phyloP scores from a whole-genome alignment of 1,139 yeast species.

The Zygosaccharomyces sapae region DNA sequence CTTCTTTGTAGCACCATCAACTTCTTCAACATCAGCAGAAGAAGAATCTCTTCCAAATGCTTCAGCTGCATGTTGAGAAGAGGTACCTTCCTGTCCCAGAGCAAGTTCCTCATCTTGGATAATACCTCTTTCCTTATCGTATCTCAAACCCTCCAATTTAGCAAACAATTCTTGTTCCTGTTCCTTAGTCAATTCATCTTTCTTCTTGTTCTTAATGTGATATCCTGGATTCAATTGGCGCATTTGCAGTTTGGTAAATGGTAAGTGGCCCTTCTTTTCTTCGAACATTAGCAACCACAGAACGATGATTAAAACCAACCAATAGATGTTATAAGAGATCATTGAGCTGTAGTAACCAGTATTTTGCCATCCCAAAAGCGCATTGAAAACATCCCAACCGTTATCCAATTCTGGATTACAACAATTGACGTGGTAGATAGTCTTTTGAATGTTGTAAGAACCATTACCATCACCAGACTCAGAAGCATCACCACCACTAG shows the following conservation, averaged over 20 bases:
- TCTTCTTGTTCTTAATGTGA: slow-evolving; percentile 63
- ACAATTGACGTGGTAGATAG: slow-evolving; percentile 93
- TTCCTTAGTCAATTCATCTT: slow-evolving; percentile 50
- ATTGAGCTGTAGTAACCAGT: slow-evolving; percentile 88
- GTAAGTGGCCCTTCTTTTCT: slow-evolving; percentile 65
- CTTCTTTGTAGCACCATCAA: background rate
- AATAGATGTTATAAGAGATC: slow-evolving; percentile 75
- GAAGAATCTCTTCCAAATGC: background rate
- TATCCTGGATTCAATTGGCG: slow-evolving; percentile 66
- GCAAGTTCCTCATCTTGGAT: slow-evolving; percentile 14
- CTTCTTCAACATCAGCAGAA: background rate
- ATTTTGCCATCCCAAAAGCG: slow-evolving; percentile 86
- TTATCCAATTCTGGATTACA: slow-evolving; percentile 85
- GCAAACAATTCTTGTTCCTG: slow-evolving; percentile 55
- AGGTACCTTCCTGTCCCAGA: background rate
- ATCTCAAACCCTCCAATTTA: slow-evolving; percentile 39
- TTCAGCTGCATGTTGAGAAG: background rate
- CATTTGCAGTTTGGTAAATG: slow-evolving; percentile 52
- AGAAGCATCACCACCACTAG: slow-evolving; percentile 84
- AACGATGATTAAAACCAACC: slow-evolving; percentile 60
- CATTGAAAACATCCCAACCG: slow-evolving; percentile 92
- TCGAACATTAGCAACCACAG: slow-evolving; percentile 61
- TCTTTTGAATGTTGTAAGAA: slow-evolving; percentile 67
- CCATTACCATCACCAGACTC: slow-evolving; percentile 92
- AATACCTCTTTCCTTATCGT: slow-evolving; percentile 37